Base-by-base conservation (phyloP, 2,329 filamentous ascomycete genomes). In the Orbilia oligospora region DNA sequence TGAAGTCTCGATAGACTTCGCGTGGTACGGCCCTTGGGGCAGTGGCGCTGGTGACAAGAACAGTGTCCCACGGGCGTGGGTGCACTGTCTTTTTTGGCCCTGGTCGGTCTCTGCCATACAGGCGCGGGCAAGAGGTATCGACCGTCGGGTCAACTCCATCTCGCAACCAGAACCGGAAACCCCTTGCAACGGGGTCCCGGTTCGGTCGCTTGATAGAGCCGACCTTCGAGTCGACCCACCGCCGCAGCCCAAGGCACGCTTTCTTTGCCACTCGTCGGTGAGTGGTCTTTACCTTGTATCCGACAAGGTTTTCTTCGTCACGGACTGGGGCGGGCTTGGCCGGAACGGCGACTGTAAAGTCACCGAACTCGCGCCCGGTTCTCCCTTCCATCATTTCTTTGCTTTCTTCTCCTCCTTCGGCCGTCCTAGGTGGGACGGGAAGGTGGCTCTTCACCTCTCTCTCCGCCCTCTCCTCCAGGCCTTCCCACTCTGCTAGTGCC, bases 1-100 rank as follows among this genome's bases (percentile, higher is more conserved):
- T 14, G 33, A 72, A 72, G 20, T 72, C 69, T 24, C 48, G 14
- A 12, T 55, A 55, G 0, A 66, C 36, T 9, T 33, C 10, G 3
- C 44, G 12, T 1, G 51, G 36, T 0, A n/a, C 22, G 1, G 38
- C 44, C n/a, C 12, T 55, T 55, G 51, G 51, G 3, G 24, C 24
- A 2, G 14, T 18, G 9, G 16, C 14, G n/a, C 10, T 55, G 16
- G 51, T 33, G 0, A 55, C 51, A 4, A 55, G 27, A 2, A 55
- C 51, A 18, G 51, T 55, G 16, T 18, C 27, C 51, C 51, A 55
- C 16, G 51, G 51, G 16, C 24, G 51, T 33, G 51, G 51, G 51
- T 55, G 51, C 9, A 55, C 51, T 3, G 51, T 55, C 16, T 16
- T 30, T 16, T 55, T 55, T 12, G 12, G 8, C 14, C 51, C 51